These are phyloP conservation scores for Solanum hybrid DNA, from an alignment of 305 asterid genomes.

Conservation along the genomic window DNA sequence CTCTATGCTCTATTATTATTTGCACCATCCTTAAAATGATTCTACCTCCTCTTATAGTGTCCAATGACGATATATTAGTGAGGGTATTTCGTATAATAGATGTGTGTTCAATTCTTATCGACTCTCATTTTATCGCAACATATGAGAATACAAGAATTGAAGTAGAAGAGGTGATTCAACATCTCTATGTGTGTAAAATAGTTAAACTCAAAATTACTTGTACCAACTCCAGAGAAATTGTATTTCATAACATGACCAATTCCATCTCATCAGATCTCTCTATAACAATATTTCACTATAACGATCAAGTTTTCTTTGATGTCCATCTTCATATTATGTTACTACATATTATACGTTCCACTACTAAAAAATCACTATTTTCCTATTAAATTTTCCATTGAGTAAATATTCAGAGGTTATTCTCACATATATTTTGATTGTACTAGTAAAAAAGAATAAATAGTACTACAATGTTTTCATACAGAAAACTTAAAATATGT, in stretches of 20 bases:
- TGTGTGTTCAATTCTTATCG: neutral
- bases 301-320: neutral
- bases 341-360: neutral
- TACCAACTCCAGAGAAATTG: neutral
- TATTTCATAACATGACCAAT: neutral
- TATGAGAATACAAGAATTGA: neutral
- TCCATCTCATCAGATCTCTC: neutral
- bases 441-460: neutral
- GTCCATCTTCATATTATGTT: neutral
- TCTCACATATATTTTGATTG: neutral
- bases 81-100: neutral
- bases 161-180: neutral
- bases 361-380: neutral
- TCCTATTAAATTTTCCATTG: neutral
- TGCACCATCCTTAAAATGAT: neutral
- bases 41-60: neutral
- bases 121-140: neutral
- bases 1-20: neutral
- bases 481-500: neutral
- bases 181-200: neutral
- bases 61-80: neutral
- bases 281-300: neutral
- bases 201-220: neutral
- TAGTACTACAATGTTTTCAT: neutral
- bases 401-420: neutral